Conservation (phyloP, 2,329 filamentous ascomycete species). For the Elsinoe fawcettii region DNA sequence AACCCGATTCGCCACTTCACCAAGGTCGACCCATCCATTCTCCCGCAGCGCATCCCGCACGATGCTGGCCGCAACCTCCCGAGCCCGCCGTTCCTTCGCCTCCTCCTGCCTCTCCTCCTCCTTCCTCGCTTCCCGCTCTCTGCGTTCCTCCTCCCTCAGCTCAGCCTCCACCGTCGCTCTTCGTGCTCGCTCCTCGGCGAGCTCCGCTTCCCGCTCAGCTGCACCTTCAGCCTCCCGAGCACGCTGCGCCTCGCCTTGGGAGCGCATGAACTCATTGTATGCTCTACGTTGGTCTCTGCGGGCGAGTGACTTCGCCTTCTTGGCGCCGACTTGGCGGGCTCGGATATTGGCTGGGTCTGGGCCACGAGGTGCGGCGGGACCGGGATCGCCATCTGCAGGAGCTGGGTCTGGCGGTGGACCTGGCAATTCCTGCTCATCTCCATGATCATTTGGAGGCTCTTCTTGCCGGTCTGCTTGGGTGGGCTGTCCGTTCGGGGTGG, state of each 20-base stretch:
- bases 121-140: constrained; percentile 33
- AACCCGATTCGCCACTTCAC: constrained; percentile 34
- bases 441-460: neutral
- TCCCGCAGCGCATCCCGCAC: constrained; percentile 28
- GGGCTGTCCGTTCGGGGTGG: neutral
- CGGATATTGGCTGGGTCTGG: constrained; percentile 15
- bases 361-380: constrained; percentile 28
- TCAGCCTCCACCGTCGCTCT: constrained; percentile 36
- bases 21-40: constrained; percentile 30
- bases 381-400: constrained; percentile 23
- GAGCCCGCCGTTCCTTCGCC: constrained; percentile 32
- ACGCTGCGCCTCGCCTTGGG: constrained; percentile 41
- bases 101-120: constrained; percentile 32
- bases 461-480: neutral
- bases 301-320: constrained; percentile 43
- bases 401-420: neutral
- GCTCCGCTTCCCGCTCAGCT: constrained; percentile 38
- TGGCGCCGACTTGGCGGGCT: constrained; percentile 36
- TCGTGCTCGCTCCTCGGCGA: constrained; percentile 35
- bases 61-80: constrained; percentile 27
- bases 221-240: constrained; percentile 36
- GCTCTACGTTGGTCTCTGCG: constrained; percentile 36
- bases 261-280: constrained; percentile 44
- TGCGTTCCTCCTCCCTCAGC: constrained; percentile 35
- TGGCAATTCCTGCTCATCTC: neutral